Percentiles rank a stretch among this genome's conserved stretches.
Evolutionary conservation across 2,329 filamentous ascomycete genomes (phyloP).

Genomic region (Diaporthe vaccinii): DNA sequence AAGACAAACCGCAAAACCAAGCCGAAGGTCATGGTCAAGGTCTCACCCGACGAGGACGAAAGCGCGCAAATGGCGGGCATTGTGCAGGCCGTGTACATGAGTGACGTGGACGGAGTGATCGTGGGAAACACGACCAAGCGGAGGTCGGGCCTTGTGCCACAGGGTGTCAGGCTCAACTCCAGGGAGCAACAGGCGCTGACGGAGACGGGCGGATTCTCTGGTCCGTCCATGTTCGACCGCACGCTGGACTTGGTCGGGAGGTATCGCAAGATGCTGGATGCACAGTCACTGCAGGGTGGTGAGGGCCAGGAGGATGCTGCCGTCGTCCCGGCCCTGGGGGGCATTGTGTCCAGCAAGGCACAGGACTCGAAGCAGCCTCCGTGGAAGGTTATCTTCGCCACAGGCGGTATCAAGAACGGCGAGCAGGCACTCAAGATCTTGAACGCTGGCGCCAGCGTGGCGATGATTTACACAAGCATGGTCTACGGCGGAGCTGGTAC

Average conservation of each 20-base stretch:
- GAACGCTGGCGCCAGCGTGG: conserved; percentile 89
- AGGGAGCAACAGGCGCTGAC: conserved; percentile 77
- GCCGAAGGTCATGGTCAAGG: conserved; percentile 95
- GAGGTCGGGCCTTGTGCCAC: conserved; percentile 77
- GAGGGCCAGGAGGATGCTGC: conserved; percentile 46
- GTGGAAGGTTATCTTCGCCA: conserved; percentile 90
- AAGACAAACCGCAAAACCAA: conserved; percentile 74
- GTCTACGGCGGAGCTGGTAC: conserved; percentile 76
- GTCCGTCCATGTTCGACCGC: conserved; percentile 87
- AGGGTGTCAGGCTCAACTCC: conserved; percentile 72
- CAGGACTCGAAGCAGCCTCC: conserved; percentile 47
- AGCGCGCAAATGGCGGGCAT: conserved; percentile 89
- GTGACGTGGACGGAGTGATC: conserved; percentile 94
- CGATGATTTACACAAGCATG: conserved; percentile 89
- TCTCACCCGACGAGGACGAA: conserved; percentile 93
- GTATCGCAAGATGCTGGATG: conserved; percentile 80
- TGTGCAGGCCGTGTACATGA: conserved; percentile 84
- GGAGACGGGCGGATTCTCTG: conserved; percentile 91
- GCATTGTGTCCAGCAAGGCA: conserved; percentile 49
- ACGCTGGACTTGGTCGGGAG: conserved; percentile 83
- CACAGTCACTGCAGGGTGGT: conserved; percentile 56
- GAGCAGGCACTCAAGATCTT: conserved; percentile 85
- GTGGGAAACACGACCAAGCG: conserved; percentile 97
- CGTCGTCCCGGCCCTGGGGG: conserved; percentile 52
- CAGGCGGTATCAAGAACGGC: conserved; percentile 91